phyloP scores from a whole-genome alignment of 192 early-diverging fungal genomes.

The Mortierella antarctica region DNA sequence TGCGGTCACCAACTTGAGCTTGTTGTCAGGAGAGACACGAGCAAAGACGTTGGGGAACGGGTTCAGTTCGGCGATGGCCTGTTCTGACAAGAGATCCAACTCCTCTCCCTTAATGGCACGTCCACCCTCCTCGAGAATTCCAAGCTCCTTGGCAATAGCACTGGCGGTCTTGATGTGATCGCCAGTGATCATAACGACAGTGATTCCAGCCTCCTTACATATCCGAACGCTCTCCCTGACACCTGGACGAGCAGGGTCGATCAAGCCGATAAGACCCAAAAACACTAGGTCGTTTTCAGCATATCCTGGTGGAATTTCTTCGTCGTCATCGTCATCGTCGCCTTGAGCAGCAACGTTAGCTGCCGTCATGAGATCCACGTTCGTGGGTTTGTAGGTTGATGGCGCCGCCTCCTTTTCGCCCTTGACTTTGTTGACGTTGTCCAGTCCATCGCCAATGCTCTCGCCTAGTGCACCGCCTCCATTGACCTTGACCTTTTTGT shows the following conservation, averaged over 20 bases:
- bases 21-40: slow-evolving; percentile 96
- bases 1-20: slow-evolving; percentile 94
- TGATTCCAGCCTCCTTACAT: slow-evolving; percentile 94
- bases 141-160: slow-evolving; percentile 91
- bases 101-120: slow-evolving; percentile 91
- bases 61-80: slow-evolving; percentile 78
- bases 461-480: slow-evolving; percentile 17
- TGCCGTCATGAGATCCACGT: slow-evolving; percentile 41
- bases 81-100: slow-evolving; percentile 91
- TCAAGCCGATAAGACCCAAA: slow-evolving; percentile 91
- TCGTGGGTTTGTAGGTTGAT: slow-evolving; percentile 22
- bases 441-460: slow-evolving; percentile 37
- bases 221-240: slow-evolving; percentile 83
- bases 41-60: slow-evolving; percentile 98
- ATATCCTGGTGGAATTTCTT: slow-evolving; percentile 63
- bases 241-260: slow-evolving; percentile 90
- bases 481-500: slow-evolving; percentile 64
- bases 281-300: slow-evolving; percentile 82
- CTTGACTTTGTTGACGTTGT: slow-evolving; percentile 59
- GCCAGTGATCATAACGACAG: slow-evolving; percentile 98
- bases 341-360: slow-evolving; percentile 35
- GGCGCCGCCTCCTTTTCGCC: slow-evolving; percentile 60
- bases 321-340: slow-evolving; percentile 53
- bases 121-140: slow-evolving; percentile 79
- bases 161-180: slow-evolving; percentile 94